Conservation (phyloP, 1,284 basidiomycete genomes). For the Leccinum laetum region DNA sequence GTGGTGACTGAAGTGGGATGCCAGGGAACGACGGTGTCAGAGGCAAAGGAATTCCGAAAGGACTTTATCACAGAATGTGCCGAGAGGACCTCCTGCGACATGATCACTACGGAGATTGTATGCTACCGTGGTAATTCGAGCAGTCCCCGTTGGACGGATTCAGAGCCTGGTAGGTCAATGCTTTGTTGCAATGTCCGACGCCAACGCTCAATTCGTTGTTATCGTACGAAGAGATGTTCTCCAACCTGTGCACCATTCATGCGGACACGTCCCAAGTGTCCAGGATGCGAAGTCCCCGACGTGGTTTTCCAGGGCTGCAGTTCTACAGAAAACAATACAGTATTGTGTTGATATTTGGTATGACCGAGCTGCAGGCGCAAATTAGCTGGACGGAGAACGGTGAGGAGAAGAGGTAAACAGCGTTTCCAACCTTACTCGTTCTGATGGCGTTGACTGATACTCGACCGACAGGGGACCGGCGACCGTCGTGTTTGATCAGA, state of each 20-base stretch:
- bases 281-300: too few species aligned
- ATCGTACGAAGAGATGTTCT: slow-evolving; percentile 36
- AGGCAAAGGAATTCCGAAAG: too few species aligned
- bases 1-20: too few species aligned
- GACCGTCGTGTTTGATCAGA: slow-evolving; percentile 32
- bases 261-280: too few species aligned
- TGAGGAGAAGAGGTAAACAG: slow-evolving; percentile 21
- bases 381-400: slow-evolving; percentile 21
- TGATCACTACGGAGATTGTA: slow-evolving; percentile 34
- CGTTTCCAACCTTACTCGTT: too few species aligned
- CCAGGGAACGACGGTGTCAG: too few species aligned
- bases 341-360: too few species aligned
- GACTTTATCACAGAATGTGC: slow-evolving; percentile 26
- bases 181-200: background rate
- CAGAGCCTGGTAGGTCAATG: slow-evolving; percentile 37
- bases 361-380: too few species aligned
- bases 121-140: slow-evolving; percentile 41
- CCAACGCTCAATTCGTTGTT: background rate
- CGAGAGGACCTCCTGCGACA: slow-evolving; percentile 25
- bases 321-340: too few species aligned
- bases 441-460: slow-evolving; percentile 4
- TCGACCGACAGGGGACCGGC: slow-evolving; percentile 28
- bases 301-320: too few species aligned
- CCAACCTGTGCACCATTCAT: slow-evolving; percentile 38
- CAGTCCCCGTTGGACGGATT: slow-evolving; percentile 46